These are phyloP conservation scores for Anthracocystis setariae DNA, from an alignment of 1,284 basidiomycete species.

Conservation along the genomic window DNA sequence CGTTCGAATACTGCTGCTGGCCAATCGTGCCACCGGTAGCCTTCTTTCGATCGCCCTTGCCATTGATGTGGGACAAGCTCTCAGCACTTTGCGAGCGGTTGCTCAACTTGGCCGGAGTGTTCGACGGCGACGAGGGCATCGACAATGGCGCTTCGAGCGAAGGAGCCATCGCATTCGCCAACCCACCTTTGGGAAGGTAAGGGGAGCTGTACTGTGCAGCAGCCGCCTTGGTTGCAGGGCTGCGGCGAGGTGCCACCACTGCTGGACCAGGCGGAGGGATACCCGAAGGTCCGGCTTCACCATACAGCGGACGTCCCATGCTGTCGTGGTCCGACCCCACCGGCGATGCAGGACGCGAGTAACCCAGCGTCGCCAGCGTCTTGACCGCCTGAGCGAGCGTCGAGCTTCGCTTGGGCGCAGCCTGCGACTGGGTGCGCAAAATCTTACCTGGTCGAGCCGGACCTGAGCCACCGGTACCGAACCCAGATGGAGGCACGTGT, in stretches of 20 bases:
- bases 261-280: slow-evolving; percentile 47
- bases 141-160: slow-evolving; percentile 25
- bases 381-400: slow-evolving; percentile 60
- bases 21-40: slow-evolving; percentile 15
- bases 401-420: slow-evolving; percentile 68
- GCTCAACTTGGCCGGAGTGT: slow-evolving; percentile 27
- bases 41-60: slow-evolving; percentile 30
- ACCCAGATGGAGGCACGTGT: slow-evolving; percentile 37
- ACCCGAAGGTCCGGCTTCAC: slow-evolving; percentile 42
- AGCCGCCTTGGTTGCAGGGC: slow-evolving; percentile 27
- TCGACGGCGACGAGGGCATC: slow-evolving; percentile 39
- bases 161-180: slow-evolving; percentile 15
- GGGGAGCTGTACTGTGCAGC: slow-evolving; percentile 49
- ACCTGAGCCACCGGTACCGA: slow-evolving; percentile 42
- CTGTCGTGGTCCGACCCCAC: slow-evolving; percentile 45
- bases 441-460: slow-evolving; percentile 29
- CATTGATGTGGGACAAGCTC: slow-evolving; percentile 45
- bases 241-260: slow-evolving; percentile 37
- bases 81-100: slow-evolving; percentile 57
- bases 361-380: slow-evolving; percentile 59
- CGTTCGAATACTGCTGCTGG: slow-evolving; percentile 19
- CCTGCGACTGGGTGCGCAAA: slow-evolving; percentile 66
- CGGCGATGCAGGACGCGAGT: slow-evolving; percentile 56
- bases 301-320: slow-evolving; percentile 32
- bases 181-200: slow-evolving; percentile 17